Conservation (phyloP, 208 protist species). For the Acanthamoeba triangularis region DNA sequence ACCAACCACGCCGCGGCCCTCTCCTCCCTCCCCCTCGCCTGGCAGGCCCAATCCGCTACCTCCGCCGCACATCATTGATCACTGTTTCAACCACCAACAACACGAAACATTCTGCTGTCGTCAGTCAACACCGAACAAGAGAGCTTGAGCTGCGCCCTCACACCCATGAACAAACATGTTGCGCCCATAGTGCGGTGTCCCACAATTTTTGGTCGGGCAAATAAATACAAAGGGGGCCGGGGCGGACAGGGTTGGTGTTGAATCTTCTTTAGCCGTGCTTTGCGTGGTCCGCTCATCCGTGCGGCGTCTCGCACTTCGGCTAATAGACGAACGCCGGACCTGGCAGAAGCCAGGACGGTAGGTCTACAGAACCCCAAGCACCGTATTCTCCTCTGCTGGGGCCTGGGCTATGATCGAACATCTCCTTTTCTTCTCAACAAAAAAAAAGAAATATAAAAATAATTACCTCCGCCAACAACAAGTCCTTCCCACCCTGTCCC, state of each 20-base stretch:
- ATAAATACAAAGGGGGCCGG: not conserved
- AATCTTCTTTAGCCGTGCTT: conserved; percentile 70
- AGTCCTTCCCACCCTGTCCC: too few relatives aligned
- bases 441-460: not conserved
- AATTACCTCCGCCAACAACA: too few relatives aligned
- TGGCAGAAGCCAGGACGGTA: not conserved
- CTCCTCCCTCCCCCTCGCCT: not conserved
- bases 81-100: not conserved
- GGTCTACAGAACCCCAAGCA: conserved; percentile 65
- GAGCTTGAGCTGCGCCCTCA: too few relatives aligned
- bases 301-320: not conserved
- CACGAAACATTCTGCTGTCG: too few relatives aligned
- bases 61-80: not conserved
- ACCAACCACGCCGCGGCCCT: not conserved
- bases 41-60: not conserved
- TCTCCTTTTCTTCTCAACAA: not conserved
- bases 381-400: conserved; percentile 50
- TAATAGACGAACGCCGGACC: conserved; percentile 25
- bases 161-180: too few relatives aligned
- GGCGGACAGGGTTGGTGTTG: not conserved
- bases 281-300: not conserved
- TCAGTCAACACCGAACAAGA: too few relatives aligned
- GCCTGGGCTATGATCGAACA: conserved; percentile 59
- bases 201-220: not conserved
- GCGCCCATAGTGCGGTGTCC: not conserved